phyloP scores from a whole-genome alignment of 441 rosid species.

The Adansonia gregorii region DNA sequence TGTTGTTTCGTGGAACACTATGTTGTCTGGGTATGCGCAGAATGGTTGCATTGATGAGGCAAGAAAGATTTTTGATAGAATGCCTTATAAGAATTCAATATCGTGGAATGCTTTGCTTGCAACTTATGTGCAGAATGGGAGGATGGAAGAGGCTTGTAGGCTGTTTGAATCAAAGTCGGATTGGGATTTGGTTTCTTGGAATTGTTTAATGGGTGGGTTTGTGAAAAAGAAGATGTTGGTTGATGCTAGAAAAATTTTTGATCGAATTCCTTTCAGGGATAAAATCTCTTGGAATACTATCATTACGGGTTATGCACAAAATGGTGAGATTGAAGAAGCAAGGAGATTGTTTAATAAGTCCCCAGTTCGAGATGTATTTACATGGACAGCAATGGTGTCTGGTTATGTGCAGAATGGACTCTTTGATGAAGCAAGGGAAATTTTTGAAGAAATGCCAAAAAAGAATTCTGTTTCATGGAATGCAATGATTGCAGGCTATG shows the following conservation, averaged over 20 bases:
- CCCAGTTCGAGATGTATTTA: conserved; percentile 62
- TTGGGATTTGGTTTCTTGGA: conserved; percentile 80
- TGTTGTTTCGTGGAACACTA: conserved; percentile 73
- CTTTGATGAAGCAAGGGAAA: conserved; percentile 60
- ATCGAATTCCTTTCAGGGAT: conserved; percentile 57
- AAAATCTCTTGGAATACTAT: conserved; percentile 72
- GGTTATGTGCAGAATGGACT: conserved; percentile 65
- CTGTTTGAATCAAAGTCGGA: conserved; percentile 54
- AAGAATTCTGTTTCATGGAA: conserved; percentile 74
- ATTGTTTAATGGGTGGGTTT: conserved; percentile 76
- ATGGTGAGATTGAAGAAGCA: conserved; percentile 55
- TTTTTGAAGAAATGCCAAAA: conserved; percentile 65
- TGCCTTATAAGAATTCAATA: conserved; percentile 57
- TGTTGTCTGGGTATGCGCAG: conserved; percentile 78
- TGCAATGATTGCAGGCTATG: conserved; percentile 84
- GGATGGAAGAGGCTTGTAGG: conserved; percentile 57
- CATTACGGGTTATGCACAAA: conserved; percentile 75
- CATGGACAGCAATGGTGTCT: conserved; percentile 83
- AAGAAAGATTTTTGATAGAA: conserved; percentile 57
- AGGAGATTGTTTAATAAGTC: conserved; percentile 56
- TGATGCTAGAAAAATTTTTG: conserved; percentile 59
- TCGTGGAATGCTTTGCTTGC: conserved; percentile 76
- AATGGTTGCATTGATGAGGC: conserved; percentile 67
- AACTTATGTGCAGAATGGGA: conserved; percentile 70
- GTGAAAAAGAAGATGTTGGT: conserved; percentile 54